Conservation (phyloP, 2,329 filamentous ascomycete genomes). For the Aulographum hederae region DNA sequence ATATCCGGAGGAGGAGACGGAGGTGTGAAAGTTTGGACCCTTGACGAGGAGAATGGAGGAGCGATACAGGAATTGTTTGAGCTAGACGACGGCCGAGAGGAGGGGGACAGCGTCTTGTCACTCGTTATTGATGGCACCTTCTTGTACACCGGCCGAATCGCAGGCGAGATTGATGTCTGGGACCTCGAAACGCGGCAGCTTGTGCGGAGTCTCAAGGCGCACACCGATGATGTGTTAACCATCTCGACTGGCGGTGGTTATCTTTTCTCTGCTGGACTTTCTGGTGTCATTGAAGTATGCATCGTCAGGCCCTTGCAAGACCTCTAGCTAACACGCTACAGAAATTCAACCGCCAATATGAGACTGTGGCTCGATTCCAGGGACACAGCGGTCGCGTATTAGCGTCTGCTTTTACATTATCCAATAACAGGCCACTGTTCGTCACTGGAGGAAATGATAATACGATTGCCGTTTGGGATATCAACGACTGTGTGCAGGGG, state of each 20-base stretch:
- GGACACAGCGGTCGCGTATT: constrained; percentile 79
- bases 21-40: constrained; percentile 81
- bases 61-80: constrained; percentile 53
- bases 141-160: constrained; percentile 74
- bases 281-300: constrained; percentile 64
- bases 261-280: constrained; percentile 76
- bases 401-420: constrained; percentile 57
- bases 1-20: constrained; percentile 89
- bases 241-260: constrained; percentile 72
- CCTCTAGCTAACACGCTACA: constrained; percentile 11
- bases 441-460: constrained; percentile 91
- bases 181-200: constrained; percentile 89
- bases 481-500: constrained; percentile 36
- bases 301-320: constrained; percentile 4
- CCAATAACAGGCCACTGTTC: constrained; percentile 60
- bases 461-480: constrained; percentile 74
- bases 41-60: constrained; percentile 40
- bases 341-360: constrained; percentile 68
- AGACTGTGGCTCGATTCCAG: constrained; percentile 58
- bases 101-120: constrained; percentile 49
- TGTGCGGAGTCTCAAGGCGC: constrained; percentile 66
- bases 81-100: constrained; percentile 38
- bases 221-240: constrained; percentile 68
- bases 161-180: constrained; percentile 87
- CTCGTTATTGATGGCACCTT: constrained; percentile 80